These are phyloP conservation scores for Sonneratia caseolaris DNA, from an alignment of 345 rosid species.

Conservation along the genomic window DNA sequence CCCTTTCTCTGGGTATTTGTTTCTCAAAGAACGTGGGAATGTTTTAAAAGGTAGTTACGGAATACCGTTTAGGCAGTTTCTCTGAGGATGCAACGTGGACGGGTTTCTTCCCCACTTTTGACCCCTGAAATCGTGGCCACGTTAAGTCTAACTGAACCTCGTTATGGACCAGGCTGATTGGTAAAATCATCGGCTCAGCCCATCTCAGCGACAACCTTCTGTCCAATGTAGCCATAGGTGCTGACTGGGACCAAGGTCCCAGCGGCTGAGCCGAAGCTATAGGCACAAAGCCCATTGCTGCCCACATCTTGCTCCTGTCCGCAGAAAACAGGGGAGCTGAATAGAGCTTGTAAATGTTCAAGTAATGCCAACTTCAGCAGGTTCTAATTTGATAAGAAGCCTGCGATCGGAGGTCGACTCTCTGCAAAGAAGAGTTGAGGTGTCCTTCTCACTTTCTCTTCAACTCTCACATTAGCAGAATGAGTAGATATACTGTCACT, in stretches of 20 bases:
- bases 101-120: constrained; percentile 1
- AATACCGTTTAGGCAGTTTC: constrained; percentile 1
- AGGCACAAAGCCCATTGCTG: background rate
- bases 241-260: background rate
- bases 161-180: background rate
- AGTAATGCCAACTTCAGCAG: background rate
- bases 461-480: background rate
- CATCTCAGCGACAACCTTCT: no score
- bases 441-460: constrained; percentile 2
- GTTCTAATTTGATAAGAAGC: background rate
- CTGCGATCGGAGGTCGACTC: constrained; percentile 16
- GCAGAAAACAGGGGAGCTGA: constrained; percentile 10
- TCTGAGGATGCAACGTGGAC: constrained; percentile 2
- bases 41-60: constrained; percentile 2
- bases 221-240: no score
- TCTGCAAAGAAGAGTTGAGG: constrained; percentile 19
- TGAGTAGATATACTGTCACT: background rate
- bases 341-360: background rate
- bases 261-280: background rate
- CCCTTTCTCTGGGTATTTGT: no score
- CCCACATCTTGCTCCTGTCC: background rate
- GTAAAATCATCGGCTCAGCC: no score
- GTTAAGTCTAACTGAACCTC: background rate
- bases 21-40: background rate
- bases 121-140: background rate